A percentile compares a stretch with the other conserved stretches of the same genome.
These are phyloP conservation scores for Mortierella sp. DNA, from an alignment of 371 early-diverging fungal species.

Conservation along the genomic window DNA sequence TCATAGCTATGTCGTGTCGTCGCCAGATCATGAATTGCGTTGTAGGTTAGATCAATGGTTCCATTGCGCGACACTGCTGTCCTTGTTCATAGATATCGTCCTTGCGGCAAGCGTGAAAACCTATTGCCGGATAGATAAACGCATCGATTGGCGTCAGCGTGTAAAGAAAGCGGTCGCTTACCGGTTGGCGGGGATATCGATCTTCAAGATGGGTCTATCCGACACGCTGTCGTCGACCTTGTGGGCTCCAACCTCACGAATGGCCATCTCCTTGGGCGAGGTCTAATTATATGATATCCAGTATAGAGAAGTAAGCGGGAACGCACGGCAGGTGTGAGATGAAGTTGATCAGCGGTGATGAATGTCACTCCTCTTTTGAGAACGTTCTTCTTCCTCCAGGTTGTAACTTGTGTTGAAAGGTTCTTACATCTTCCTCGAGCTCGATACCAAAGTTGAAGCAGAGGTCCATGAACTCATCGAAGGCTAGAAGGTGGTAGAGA, in stretches of 20 bases:
- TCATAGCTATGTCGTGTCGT: constrained; percentile 80
- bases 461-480: constrained; percentile 94
- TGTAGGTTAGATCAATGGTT: not conserved
- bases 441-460: constrained; percentile 99
- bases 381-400: not conserved
- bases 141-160: not conserved
- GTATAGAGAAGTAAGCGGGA: constrained; percentile 3
- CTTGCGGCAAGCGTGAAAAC: not conserved
- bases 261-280: constrained; percentile 82
- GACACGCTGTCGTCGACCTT: constrained; percentile 73
- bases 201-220: constrained; percentile 91
- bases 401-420: not conserved
- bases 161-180: constrained; percentile 54
- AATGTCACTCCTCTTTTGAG: not conserved
- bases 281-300: constrained; percentile 67
- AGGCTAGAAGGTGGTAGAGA: constrained; percentile 61
- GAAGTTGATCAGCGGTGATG: not conserved
- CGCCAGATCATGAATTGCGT: not conserved
- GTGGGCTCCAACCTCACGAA: constrained; percentile 69
- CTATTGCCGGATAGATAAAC: not conserved
- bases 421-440: constrained; percentile 95
- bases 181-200: constrained; percentile 99
- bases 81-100: not conserved
- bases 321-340: not conserved
- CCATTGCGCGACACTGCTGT: not conserved